A percentile compares a stretch with the other conserved stretches of the same genome.
These are phyloP conservation scores for Phytopythium boreale DNA, from an alignment of 352 stramenopile genomes.

Conservation along the genomic window DNA sequence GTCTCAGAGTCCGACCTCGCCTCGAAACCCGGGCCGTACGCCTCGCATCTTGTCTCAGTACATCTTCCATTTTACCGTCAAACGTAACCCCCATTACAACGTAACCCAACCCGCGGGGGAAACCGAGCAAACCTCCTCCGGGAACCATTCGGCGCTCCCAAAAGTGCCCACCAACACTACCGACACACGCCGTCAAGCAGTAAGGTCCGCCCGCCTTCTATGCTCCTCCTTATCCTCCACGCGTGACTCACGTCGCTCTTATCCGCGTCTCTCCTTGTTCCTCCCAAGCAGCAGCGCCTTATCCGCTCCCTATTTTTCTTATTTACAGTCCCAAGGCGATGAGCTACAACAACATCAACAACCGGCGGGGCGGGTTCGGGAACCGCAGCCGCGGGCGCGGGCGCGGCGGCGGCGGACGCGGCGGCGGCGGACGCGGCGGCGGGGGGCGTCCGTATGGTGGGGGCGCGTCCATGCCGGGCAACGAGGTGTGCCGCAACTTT, in stretches of 20 bases:
- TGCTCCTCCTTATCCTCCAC: neutral
- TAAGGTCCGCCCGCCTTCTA: no score
- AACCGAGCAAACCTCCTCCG: no score
- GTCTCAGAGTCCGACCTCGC: neutral
- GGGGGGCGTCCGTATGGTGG: constrained; percentile 23
- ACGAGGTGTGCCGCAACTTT: constrained; percentile 68
- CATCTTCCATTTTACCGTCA: neutral
- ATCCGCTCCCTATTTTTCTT: neutral
- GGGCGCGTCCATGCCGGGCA: constrained; percentile 30
- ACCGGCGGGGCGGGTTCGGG: constrained; percentile 47
- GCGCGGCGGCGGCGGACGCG: constrained; percentile 15
- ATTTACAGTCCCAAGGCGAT: constrained; percentile 19
- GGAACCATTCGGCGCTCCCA: neutral
- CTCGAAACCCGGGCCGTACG: no score
- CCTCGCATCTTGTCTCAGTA: neutral
- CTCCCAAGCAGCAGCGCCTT: neutral
- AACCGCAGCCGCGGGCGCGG: constrained; percentile 53
- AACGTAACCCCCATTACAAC: no score
- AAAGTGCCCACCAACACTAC: neutral
- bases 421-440: constrained; percentile 21
- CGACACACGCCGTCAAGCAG: no score
- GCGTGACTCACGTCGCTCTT: neutral
- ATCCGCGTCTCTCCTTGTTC: neutral
- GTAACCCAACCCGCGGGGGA: no score
- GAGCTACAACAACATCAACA: constrained; percentile 55